Percentiles rank a stretch among this genome's conserved stretches.
phyloP scores from a whole-genome alignment of 495 filamentous ascomycete genomes.

The Aspergillus funiculosus region DNA sequence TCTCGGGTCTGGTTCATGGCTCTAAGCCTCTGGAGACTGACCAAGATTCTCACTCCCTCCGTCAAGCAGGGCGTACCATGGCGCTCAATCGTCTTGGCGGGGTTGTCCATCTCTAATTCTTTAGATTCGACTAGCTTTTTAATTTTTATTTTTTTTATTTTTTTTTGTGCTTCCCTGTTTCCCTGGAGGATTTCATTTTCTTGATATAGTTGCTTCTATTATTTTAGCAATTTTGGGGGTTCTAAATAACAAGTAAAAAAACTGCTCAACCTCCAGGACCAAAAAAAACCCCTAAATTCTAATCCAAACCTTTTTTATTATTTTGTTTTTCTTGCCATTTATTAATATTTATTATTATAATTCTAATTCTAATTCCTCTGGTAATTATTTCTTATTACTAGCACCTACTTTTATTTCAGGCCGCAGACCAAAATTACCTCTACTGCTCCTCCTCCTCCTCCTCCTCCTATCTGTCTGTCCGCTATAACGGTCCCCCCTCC shows the following conservation, averaged over 20 bases:
- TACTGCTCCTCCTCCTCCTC: background rate
- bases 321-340: slow-evolving; percentile 8
- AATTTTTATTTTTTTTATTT: slow-evolving; percentile 19
- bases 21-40: background rate
- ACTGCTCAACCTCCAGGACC: too few species aligned
- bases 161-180: slow-evolving; percentile 11
- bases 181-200: slow-evolving; percentile 1
- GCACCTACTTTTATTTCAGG: slow-evolving; percentile 4
- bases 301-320: slow-evolving; percentile 3
- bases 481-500: slow-evolving; percentile 6
- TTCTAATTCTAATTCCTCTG: slow-evolving; percentile 3
- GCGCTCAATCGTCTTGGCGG: slow-evolving; percentile 10
- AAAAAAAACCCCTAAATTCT: slow-evolving; percentile 5
- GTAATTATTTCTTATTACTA: slow-evolving; percentile 7
- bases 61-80: slow-evolving; percentile 19
- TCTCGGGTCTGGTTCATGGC: background rate
- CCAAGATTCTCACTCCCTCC: slow-evolving; percentile 20
- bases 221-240: background rate
- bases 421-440: background rate
- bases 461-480: slow-evolving; percentile 2
- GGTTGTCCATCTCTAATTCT: slow-evolving; percentile 9
- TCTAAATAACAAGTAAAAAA: too few species aligned
- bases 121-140: slow-evolving; percentile 18
- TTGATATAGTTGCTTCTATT: slow-evolving; percentile 5
- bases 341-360: slow-evolving; percentile 9